phyloP scores from a whole-genome alignment of 306 rosid species.

The Gillenia trifoliata region DNA sequence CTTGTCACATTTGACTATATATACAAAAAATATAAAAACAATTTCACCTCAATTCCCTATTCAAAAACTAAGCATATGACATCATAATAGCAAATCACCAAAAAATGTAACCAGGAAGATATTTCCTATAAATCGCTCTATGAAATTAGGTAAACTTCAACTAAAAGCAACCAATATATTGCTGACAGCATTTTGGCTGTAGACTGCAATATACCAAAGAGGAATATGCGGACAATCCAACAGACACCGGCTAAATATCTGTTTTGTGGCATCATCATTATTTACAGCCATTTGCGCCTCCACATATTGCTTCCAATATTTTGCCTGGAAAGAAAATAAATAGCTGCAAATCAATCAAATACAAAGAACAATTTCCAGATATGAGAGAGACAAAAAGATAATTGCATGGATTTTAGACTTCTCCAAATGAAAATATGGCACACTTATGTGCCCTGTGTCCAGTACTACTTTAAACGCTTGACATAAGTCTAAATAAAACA shows the following conservation, averaged over 20 bases:
- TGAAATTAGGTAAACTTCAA: not conserved
- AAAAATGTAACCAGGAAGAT: not conserved
- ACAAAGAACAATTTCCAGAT: not conserved
- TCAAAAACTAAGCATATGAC: not conserved
- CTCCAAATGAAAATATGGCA: not conserved
- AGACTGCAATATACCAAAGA: conserved; percentile 59
- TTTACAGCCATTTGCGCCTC: conserved; percentile 88
- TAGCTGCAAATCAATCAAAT: conserved; percentile 3
- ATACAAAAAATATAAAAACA: not conserved
- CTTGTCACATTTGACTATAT: not conserved
- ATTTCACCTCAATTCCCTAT: not conserved
- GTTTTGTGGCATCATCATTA: conserved; percentile 84
- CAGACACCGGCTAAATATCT: conserved; percentile 90
- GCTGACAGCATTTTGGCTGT: conserved; percentile 15
- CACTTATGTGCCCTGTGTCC: not conserved
- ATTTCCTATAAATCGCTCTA: not conserved
- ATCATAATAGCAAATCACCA: not conserved
- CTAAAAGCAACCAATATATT: conserved; percentile 7
- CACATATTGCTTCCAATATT: conserved; percentile 96
- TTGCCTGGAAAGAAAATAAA: conserved; percentile 53
- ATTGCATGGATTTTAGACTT: not conserved
- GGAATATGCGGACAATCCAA: conserved; percentile 87
- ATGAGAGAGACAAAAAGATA: not conserved
- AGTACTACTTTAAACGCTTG: not conserved
- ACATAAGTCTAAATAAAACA: not conserved